Evolutionary conservation across 768 basidiomycete species (phyloP), one percentile per base, ranked within the genome.

Genomic region (Gelatoporia subvermispora): DNA sequence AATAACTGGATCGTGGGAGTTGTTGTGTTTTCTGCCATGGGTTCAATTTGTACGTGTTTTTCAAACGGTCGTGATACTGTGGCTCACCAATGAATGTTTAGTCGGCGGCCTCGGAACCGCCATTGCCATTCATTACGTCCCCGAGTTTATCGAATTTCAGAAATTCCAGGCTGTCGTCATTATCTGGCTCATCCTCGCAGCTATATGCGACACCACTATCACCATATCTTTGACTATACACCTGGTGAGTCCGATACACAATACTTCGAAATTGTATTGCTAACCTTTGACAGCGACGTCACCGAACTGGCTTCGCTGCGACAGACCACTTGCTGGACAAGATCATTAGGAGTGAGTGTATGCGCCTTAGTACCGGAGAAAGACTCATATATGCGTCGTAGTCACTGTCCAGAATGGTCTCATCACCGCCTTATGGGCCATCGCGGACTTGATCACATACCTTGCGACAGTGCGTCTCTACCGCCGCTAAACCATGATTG

Each of bases 151-250:
- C 1, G 42, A 66, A 31, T 61, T 71, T 43, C 54, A 61, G 22
- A 60, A 48, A 37, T 69, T 70, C 11, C 17, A 47, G 36, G 36
- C 20, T 11, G 47, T 67, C 36, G 64, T 62, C 38, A 64, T 65
- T 28, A 34, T 64, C 8, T 81, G 79, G 78, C 70, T 81, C 24
- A 55, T 69, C 16, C 58, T 71, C 0, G 68, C 75, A 11, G 72
- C 71, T 4, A 60, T 68, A 10, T 69, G 72, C 10, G 80, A 81
- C 56, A 53, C 73, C 8, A 52, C 77, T 9, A 81, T 81, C 42
- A 73, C 79, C 1, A 47, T 58, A 0, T 52, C 68, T 1, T 65
- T 81, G 5, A 71, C 72, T 7, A 55, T 64, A 41, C 70, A 66
- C 34, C 58, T 81, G 61, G 78, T 76, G 50, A 18, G 25, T 43